Evolutionary conservation across 257 asterid genomes (phyloP), one percentile per base, ranked within the genome.

Genomic region (Avicennia marina): DNA sequence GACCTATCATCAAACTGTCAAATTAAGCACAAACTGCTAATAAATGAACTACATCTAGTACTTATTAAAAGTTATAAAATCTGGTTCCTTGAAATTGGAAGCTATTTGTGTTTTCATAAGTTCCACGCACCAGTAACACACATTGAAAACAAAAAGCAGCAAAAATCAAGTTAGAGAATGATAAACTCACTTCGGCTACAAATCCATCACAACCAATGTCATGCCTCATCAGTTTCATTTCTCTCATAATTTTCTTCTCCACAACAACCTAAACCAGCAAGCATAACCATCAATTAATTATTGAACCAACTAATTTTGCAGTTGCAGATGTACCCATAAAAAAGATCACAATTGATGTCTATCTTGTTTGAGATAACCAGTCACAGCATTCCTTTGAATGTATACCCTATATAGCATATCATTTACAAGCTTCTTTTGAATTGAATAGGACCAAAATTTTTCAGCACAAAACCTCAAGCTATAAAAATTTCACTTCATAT

Each of bases 221-320:
- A 74, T 84, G 94, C 52, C 94, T 72, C 20, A 84, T 76, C 71
- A 76, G 55, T 34, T 72, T 72, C 78, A 33, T 69, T 60, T 84
- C 94, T 52, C 83, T 71, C 78, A 72, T 73, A 48, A 84, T 71
- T 80, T 74, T 84, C 75, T 84, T 84, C 77, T 84, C 94, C 56
- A 84, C 94, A 44, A 81, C 94, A 43, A 84, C 94, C 94, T 81
- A 58, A 59, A 48, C 8, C 16, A 53, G 48, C 44, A 57, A 64
- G 27, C 19, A 24, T 15, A 26, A 22, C 26, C 32, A 15, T 39
- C 17, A 50, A 15, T 6, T 36, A 36, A 36, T 4, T 3, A 36
- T 11, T 36, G 10, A 4, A 7, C 3, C 41, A 5, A 7, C 10
- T 5, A 11, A 4, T 11, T 4, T 36, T 12, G 13, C 60, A 43